These are phyloP conservation scores for Avena eriantha DNA, from an alignment of 176 grass and related monocot genomes.

Conservation along the genomic window DNA sequence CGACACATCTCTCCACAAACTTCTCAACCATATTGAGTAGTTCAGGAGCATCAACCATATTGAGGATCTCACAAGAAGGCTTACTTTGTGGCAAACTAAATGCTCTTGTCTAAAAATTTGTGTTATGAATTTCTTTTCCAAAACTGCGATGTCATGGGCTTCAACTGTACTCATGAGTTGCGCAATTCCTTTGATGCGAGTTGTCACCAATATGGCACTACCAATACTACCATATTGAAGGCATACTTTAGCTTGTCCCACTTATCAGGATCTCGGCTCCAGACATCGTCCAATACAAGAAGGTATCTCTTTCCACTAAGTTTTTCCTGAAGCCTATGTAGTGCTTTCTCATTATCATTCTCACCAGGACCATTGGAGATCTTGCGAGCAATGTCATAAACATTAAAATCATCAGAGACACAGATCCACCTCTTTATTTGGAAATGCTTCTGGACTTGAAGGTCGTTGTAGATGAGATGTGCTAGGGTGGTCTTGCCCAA, in stretches of 20 bases:
- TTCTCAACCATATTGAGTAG: constrained; percentile 16
- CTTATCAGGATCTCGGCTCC: constrained; percentile 22
- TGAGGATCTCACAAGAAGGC: background rate
- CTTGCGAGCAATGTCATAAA: background rate
- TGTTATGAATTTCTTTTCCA: background rate
- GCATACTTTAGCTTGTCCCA: constrained; percentile 35
- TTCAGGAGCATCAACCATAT: constrained; percentile 23
- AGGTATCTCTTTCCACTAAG: constrained; percentile 35
- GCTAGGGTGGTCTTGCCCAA: constrained; percentile 2
- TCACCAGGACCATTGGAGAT: background rate
- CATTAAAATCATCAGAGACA: background rate
- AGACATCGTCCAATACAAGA: constrained; percentile 52
- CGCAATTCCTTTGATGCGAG: background rate
- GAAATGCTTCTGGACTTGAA: constrained; percentile 2
- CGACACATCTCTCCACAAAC: background rate
- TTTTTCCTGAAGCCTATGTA: background rate
- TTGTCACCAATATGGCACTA: constrained; percentile 31
- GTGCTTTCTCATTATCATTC: background rate
- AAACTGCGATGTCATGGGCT: background rate
- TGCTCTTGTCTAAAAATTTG: constrained; percentile 27
- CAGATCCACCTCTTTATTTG: background rate
- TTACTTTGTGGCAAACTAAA: constrained; percentile 22
- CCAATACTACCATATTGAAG: constrained; percentile 13
- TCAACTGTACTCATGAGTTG: constrained; percentile 18
- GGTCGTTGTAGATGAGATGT: constrained; percentile 1